A percentile compares a stretch with the other conserved stretches of the same genome.
Evolutionary conservation across 2,329 filamentous ascomycete species (phyloP).

Genomic region (Cladophialophora yegresii): DNA sequence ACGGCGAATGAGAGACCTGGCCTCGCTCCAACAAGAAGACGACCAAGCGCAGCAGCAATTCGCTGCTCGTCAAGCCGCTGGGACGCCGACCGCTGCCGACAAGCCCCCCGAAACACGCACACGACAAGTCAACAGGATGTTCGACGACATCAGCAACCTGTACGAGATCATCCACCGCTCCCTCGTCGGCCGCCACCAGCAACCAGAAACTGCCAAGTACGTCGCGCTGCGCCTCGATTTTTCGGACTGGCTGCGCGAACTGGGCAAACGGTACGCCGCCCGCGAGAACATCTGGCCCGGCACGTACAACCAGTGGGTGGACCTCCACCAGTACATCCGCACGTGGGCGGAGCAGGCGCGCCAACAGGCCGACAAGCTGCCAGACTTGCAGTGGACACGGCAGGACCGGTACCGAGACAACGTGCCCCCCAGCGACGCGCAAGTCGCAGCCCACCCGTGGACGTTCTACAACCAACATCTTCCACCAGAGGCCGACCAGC

Average conservation of each 20-base stretch:
- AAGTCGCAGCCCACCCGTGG: not conserved
- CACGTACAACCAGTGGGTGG: conserved; percentile 1
- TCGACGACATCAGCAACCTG: not conserved
- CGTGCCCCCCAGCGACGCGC: not conserved
- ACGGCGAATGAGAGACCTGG: conserved; percentile 3
- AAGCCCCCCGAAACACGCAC: not conserved
- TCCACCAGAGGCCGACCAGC: not conserved
- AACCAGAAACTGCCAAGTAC: not conserved
- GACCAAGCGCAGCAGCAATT: not conserved
- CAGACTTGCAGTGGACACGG: conserved; percentile 7
- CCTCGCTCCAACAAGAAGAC: not conserved
- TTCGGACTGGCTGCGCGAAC: not conserved
- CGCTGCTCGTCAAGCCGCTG: not conserved
- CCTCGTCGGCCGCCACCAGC: not conserved
- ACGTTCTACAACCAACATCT: conserved; percentile 1
- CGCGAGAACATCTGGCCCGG: not conserved
- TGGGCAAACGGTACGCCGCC: not conserved
- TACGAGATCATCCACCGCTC: not conserved
- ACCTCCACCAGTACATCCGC: not conserved
- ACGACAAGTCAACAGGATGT: not conserved
- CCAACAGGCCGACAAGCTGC: not conserved
- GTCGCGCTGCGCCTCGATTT: not conserved
- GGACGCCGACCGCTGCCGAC: not conserved
- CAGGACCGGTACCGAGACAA: conserved; percentile 10
- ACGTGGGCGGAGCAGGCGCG: not conserved